These are phyloP conservation scores for Schwanniomyces pseudopolymorphus DNA, from an alignment of 805 yeast genomes.

Conservation along the genomic window DNA sequence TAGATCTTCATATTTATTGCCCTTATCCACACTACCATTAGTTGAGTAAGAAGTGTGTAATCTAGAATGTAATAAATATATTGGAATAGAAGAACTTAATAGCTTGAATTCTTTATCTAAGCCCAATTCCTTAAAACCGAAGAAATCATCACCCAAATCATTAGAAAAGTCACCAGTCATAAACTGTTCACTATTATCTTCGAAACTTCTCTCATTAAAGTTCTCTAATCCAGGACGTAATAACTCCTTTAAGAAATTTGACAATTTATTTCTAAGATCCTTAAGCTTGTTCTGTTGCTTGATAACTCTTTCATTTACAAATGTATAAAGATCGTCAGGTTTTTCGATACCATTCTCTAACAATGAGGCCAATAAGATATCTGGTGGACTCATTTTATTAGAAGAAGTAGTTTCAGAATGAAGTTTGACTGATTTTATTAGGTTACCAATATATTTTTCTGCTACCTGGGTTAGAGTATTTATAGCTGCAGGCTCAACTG, in stretches of 20 bases:
- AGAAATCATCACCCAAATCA: slow-evolving; percentile 95
- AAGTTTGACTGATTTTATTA: slow-evolving; percentile 66
- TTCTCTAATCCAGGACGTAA: slow-evolving; percentile 79
- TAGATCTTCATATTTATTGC: slow-evolving; percentile 64
- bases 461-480: slow-evolving; percentile 82
- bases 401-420: slow-evolving; percentile 65
- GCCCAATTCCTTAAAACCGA: slow-evolving; percentile 94
- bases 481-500: slow-evolving; percentile 73
- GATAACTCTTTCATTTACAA: slow-evolving; percentile 67
- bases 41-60: slow-evolving; percentile 56
- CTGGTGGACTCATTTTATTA: slow-evolving; percentile 39
- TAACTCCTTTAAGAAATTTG: slow-evolving; percentile 71
- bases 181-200: slow-evolving; percentile 91
- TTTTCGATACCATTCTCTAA: slow-evolving; percentile 84
- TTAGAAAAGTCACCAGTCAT: slow-evolving; percentile 91
- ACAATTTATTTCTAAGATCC: slow-evolving; percentile 67
- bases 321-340: slow-evolving; percentile 72
- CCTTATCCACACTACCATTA: slow-evolving; percentile 45
- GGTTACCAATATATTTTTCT: slow-evolving; percentile 71
- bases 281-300: slow-evolving; percentile 68
- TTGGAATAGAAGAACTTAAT: slow-evolving; percentile 81
- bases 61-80: slow-evolving; percentile 80
- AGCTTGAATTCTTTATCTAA: slow-evolving; percentile 88
- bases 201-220: slow-evolving; percentile 73
- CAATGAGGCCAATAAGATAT: slow-evolving; percentile 59